Evolutionary conservation across 345 rosid genomes (phyloP).

Genomic region (Hypericum androsaemum): DNA sequence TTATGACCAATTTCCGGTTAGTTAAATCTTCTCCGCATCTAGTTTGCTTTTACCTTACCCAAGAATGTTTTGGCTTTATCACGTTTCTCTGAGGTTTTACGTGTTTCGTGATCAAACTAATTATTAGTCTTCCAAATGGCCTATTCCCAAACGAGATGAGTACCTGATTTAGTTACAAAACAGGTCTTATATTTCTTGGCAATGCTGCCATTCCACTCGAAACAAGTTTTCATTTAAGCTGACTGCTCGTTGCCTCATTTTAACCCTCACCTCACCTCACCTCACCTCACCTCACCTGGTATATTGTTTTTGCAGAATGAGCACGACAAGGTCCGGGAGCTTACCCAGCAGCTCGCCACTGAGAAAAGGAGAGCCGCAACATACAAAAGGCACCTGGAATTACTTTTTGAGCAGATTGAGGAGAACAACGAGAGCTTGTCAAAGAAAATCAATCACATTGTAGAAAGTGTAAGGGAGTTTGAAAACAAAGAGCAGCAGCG

Average conservation of each 20-base stretch:
- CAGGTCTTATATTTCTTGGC: neutral
- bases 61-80: too few relatives aligned
- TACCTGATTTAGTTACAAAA: too few relatives aligned
- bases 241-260: too few relatives aligned
- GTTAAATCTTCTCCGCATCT: too few relatives aligned
- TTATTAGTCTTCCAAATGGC: too few relatives aligned
- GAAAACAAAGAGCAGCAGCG: slow-evolving; percentile 55
- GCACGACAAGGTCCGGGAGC: slow-evolving; percentile 79
- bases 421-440: slow-evolving; percentile 74
- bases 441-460: slow-evolving; percentile 75
- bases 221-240: too few relatives aligned
- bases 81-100: too few relatives aligned
- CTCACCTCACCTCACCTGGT: neutral
- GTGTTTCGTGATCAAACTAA: too few relatives aligned
- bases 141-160: too few relatives aligned
- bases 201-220: too few relatives aligned
- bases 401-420: slow-evolving; percentile 84
- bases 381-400: slow-evolving; percentile 84
- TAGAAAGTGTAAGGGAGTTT: slow-evolving; percentile 57
- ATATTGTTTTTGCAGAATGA: slow-evolving; percentile 51
- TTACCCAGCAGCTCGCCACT: slow-evolving; percentile 77
- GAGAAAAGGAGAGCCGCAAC: slow-evolving; percentile 90
- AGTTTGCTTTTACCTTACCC: too few relatives aligned
- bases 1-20: slow-evolving; percentile 94
- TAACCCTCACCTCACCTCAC: too few relatives aligned